phyloP scores from a whole-genome alignment of 192 early-diverging fungal genomes.

The Backusella mclennaniae region DNA sequence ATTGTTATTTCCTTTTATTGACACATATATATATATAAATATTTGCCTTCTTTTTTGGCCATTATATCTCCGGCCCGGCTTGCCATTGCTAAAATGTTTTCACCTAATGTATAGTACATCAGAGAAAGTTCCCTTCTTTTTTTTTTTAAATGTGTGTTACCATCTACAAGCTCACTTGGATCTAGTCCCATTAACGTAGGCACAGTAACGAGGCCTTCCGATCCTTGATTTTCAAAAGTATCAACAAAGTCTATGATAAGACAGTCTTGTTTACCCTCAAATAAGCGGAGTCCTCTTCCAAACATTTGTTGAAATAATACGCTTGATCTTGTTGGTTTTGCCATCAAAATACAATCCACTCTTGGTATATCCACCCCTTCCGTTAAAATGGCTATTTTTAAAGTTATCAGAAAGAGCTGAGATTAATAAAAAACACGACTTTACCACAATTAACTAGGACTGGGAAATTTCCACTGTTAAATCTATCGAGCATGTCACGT shows the following conservation, averaged over 20 bases:
- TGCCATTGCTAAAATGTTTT: not conserved
- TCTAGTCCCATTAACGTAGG: conserved; percentile 84
- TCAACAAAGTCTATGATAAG: conserved; percentile 88
- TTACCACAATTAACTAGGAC: conserved; percentile 88
- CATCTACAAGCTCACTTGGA: conserved; percentile 29
- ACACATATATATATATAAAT: not conserved
- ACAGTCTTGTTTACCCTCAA: conserved; percentile 69
- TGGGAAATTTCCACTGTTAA: conserved; percentile 57
- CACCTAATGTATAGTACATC: not conserved
- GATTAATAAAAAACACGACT: conserved; percentile 21
- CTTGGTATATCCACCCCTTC: conserved; percentile 79
- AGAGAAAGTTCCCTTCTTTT: not conserved
- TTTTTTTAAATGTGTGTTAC: not conserved
- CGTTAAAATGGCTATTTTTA: conserved; percentile 52
- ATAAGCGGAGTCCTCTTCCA: conserved; percentile 82
- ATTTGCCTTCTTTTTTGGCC: not conserved
- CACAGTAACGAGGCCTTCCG: conserved; percentile 56
- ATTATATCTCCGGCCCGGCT: conserved; percentile 4
- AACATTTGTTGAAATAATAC: conserved; percentile 95
- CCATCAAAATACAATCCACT: conserved; percentile 88
- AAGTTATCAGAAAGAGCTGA: not conserved
- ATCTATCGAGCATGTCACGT: conserved; percentile 56
- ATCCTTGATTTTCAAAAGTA: conserved; percentile 43
- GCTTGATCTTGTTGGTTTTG: conserved; percentile 79
- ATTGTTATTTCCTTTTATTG: not conserved